Conservation (phyloP, 768 basidiomycete genomes). For the Kockovaella imperatae region DNA sequence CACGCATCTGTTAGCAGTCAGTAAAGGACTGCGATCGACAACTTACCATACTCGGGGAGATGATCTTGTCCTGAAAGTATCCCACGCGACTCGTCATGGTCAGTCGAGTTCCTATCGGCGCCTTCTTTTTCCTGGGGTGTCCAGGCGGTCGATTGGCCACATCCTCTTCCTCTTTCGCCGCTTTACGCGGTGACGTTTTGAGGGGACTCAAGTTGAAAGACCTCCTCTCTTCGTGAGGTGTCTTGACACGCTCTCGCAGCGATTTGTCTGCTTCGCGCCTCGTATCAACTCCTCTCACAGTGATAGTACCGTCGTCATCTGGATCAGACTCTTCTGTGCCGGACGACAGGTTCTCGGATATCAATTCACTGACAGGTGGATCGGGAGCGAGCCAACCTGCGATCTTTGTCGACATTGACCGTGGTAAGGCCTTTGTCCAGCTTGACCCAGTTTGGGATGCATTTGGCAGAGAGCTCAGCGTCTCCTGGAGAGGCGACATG, state of each 20-base stretch:
- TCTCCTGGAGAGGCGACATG: slow-evolving; percentile 17
- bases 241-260: slow-evolving; percentile 58
- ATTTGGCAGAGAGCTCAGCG: not conserved
- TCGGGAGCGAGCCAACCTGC: slow-evolving; percentile 22
- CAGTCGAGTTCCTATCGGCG: slow-evolving; percentile 71
- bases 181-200: slow-evolving; percentile 42
- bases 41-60: slow-evolving; percentile 92
- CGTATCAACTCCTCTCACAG: slow-evolving; percentile 44
- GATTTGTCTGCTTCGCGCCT: slow-evolving; percentile 62
- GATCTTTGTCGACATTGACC: slow-evolving; percentile 32
- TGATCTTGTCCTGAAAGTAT: slow-evolving; percentile 86
- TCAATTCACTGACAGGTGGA: not conserved
- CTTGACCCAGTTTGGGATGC: not conserved
- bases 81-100: slow-evolving; percentile 94
- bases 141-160: no score
- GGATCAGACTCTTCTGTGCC: slow-evolving; percentile 53
- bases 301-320: slow-evolving; percentile 53
- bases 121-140: slow-evolving; percentile 46
- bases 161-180: slow-evolving; percentile 43
- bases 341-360: slow-evolving; percentile 4
- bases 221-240: slow-evolving; percentile 39
- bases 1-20: slow-evolving; percentile 72
- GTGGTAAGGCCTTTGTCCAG: slow-evolving; percentile 18
- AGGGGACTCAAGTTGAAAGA: slow-evolving; percentile 19
- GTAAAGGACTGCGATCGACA: not conserved